Conservation (phyloP, 768 basidiomycete species). For the Leccinum variicolor region DNA sequence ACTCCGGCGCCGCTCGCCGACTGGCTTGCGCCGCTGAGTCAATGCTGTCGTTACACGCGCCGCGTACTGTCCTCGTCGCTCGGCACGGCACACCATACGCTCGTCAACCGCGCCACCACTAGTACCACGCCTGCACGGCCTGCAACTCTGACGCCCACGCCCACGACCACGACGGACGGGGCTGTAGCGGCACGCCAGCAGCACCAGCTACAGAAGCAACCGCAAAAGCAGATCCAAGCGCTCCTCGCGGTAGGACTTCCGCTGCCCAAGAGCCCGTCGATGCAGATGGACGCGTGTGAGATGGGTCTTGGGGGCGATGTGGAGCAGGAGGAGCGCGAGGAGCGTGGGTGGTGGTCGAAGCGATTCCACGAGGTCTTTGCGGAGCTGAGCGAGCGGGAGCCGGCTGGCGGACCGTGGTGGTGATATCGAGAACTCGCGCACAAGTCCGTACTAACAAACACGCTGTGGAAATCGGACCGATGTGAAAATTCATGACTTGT, state of each 20-base stretch:
- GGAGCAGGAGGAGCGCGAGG: conserved; percentile 54
- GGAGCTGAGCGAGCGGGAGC: conserved; percentile 42
- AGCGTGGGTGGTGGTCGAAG: conserved; percentile 72
- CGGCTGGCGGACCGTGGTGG: not conserved
- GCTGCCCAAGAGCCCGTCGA: conserved; percentile 71
- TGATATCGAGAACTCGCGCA: not conserved
- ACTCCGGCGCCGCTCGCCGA: not conserved
- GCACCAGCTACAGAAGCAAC: not conserved
- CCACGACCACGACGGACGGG: not conserved
- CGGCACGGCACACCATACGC: conserved; percentile 16
- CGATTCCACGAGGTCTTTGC: conserved; percentile 60
- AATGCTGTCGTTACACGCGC: conserved; percentile 48
- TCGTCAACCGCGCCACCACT: conserved; percentile 22
- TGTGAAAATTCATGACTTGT: not conserved
- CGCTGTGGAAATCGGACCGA: not conserved
- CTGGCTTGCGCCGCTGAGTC: conserved; percentile 52
- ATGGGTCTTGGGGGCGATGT: conserved; percentile 26
- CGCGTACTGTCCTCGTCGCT: conserved; percentile 39
- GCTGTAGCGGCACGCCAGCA: not conserved
- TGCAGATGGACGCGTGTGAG: conserved; percentile 42
- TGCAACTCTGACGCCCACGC: not conserved
- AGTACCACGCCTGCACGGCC: not conserved
- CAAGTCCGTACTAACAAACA: not conserved
- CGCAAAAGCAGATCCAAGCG: conserved; percentile 35
- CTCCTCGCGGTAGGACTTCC: conserved; percentile 48